phyloP scores from a whole-genome alignment of 305 asterid genomes.

The Nicotiana rustica region DNA sequence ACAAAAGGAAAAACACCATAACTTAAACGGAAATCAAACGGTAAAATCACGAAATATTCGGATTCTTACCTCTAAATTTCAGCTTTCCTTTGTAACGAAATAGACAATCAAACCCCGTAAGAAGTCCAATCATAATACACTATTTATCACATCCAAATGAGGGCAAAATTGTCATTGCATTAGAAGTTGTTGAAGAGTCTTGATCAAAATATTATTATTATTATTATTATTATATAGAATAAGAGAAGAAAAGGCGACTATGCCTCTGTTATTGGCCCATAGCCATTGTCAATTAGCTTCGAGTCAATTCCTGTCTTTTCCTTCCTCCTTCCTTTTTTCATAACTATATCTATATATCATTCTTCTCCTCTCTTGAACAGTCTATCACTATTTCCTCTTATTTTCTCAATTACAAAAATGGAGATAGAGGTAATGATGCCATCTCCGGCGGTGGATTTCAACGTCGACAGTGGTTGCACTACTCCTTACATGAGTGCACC shows the following conservation, averaged over 20 bases:
- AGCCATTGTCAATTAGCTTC: not conserved
- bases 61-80: not conserved
- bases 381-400: not conserved
- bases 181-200: constrained; percentile 26
- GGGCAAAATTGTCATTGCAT: constrained; percentile 24
- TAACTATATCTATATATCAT: not conserved
- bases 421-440: constrained; percentile 64
- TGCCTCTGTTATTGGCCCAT: constrained; percentile 33
- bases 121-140: not conserved
- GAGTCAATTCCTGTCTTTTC: constrained; percentile 39
- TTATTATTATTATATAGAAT: not conserved
- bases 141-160: not conserved
- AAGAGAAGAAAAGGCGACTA: constrained; percentile 45
- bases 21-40: constrained; percentile 33
- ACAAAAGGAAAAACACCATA: constrained; percentile 17
- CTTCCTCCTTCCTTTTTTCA: constrained; percentile 34
- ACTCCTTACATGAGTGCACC: constrained; percentile 82
- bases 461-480: constrained; percentile 68
- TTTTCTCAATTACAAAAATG: constrained; percentile 24
- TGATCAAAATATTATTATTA: constrained; percentile 2
- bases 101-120: not conserved
- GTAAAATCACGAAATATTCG: constrained; percentile 31
- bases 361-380: not conserved
- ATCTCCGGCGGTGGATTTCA: constrained; percentile 54
- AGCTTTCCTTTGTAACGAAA: not conserved